phyloP scores from a whole-genome alignment of 1,284 basidiomycete species.

The Schizopora paradoxa region DNA sequence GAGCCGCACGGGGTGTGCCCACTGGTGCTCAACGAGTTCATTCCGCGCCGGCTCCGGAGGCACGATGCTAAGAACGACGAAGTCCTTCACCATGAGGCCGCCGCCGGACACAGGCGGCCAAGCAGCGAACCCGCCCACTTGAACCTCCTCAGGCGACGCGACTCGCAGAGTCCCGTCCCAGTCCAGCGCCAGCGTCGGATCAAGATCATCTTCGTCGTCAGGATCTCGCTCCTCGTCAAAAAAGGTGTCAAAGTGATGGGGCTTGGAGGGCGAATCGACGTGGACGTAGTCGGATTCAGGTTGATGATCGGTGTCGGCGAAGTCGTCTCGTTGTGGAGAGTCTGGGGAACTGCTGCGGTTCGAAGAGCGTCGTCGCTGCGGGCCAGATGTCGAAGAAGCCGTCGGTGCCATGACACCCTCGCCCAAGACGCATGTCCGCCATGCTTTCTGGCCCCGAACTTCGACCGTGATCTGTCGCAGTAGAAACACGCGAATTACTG shows the following conservation, averaged over 20 bases:
- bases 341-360: background rate
- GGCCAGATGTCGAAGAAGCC: conserved; percentile 20
- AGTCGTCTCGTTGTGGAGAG: no score
- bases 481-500: conserved; percentile 37
- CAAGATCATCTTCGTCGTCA: conserved; percentile 12
- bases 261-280: conserved; percentile 4
- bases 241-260: conserved; percentile 6
- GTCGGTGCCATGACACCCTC: conserved; percentile 36
- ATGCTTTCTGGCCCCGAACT: conserved; percentile 28
- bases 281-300: background rate
- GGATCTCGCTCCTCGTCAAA: conserved; percentile 11
- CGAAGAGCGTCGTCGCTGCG: background rate
- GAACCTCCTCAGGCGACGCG: conserved; percentile 19
- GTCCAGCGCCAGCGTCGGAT: conserved; percentile 23
- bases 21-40: conserved; percentile 32
- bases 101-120: conserved; percentile 37
- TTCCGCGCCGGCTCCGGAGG: conserved; percentile 25
- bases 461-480: conserved; percentile 36
- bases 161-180: conserved; percentile 30
- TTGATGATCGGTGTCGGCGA: no score
- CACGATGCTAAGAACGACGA: conserved; percentile 40
- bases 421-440: conserved; percentile 33
- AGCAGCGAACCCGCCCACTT: conserved; percentile 23
- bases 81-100: conserved; percentile 41
- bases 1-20: conserved; percentile 42